Conservation (phyloP, 352 stramenopile genomes). For the Globisporangium orthogonon region DNA sequence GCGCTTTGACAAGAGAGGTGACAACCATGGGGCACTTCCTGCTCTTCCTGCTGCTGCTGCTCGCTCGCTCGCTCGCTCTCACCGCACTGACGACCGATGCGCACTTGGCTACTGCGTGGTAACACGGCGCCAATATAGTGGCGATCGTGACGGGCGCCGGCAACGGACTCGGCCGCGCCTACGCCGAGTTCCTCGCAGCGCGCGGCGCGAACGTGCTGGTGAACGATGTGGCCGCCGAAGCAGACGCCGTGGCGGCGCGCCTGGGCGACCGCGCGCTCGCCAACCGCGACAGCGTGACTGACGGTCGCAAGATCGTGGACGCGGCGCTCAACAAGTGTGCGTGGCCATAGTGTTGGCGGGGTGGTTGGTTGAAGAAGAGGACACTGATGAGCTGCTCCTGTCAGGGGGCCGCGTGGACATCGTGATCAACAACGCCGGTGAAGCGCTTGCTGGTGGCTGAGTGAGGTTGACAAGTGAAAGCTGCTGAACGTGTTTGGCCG, state of each 20-base stretch:
- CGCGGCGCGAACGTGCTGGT: conserved; percentile 82
- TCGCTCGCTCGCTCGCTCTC: too few relatives aligned
- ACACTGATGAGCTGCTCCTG: too few relatives aligned
- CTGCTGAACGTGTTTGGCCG: conserved; percentile 39
- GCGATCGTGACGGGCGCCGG: conserved; percentile 77
- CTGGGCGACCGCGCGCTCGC: too few relatives aligned
- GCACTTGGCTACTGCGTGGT: too few relatives aligned
- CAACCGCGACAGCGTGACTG: conserved; percentile 27
- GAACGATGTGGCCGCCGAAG: background rate
- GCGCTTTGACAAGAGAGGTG: conserved; percentile 50
- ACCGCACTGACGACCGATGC: too few relatives aligned
- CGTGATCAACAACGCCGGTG: conserved; percentile 25
- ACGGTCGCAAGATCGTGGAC: conserved; percentile 77
- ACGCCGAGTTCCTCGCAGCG: conserved; percentile 65
- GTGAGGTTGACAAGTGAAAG: too few relatives aligned
- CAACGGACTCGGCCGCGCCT: conserved; percentile 64
- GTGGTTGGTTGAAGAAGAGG: too few relatives aligned
- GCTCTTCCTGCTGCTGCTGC: too few relatives aligned
- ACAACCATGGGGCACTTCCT: conserved; percentile 13
- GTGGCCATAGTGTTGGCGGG: background rate
- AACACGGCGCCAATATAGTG: conserved; percentile 14
- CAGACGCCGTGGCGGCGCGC: too few relatives aligned
- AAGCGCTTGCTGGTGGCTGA: too few relatives aligned
- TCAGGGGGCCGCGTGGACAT: conserved; percentile 38
- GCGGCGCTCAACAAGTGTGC: conserved; percentile 79